A percentile compares a stretch with the other conserved stretches of the same genome.
Conservation (phyloP, 352 stramenopile species). For the Phytophthora boehmeriae region DNA sequence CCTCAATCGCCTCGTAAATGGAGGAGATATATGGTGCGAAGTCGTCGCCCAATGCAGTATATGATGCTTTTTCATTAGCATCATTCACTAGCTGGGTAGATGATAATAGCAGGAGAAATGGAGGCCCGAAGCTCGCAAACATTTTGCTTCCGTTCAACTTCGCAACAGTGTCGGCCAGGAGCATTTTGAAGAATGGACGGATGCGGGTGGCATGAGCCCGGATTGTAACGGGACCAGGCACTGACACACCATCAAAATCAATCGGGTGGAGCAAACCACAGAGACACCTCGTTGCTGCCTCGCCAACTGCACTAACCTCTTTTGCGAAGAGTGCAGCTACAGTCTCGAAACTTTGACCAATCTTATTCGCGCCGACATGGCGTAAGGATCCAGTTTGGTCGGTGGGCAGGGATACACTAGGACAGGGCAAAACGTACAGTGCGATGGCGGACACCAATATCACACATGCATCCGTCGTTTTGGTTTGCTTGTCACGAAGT, state of each 20-base stretch:
- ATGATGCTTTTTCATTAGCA: constrained; percentile 26
- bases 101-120: constrained; percentile 57
- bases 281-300: constrained; percentile 55
- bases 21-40: constrained; percentile 44
- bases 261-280: constrained; percentile 48
- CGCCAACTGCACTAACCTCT: constrained; percentile 51
- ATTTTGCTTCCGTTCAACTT: constrained; percentile 59
- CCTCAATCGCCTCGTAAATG: constrained; percentile 66
- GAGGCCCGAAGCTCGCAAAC: constrained; percentile 47
- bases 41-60: constrained; percentile 32
- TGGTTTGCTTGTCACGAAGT: constrained; percentile 58
- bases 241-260: constrained; percentile 57
- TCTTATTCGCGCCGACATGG: constrained; percentile 4
- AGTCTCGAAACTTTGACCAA: constrained; percentile 31
- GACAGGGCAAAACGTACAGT: constrained; percentile 49
- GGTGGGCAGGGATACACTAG: constrained; percentile 12
- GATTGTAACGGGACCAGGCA: constrained; percentile 34
- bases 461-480: constrained; percentile 59
- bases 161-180: constrained; percentile 37
- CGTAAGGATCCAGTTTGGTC: constrained; percentile 2
- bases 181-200: constrained; percentile 39
- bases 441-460: constrained; percentile 58
- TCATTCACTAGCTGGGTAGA: constrained; percentile 39
- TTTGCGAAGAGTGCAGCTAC: constrained; percentile 43
- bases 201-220: constrained; percentile 40